These are phyloP conservation scores for Rehmannia glutinosa DNA, from an alignment of 257 asterid species.

Conservation along the genomic window DNA sequence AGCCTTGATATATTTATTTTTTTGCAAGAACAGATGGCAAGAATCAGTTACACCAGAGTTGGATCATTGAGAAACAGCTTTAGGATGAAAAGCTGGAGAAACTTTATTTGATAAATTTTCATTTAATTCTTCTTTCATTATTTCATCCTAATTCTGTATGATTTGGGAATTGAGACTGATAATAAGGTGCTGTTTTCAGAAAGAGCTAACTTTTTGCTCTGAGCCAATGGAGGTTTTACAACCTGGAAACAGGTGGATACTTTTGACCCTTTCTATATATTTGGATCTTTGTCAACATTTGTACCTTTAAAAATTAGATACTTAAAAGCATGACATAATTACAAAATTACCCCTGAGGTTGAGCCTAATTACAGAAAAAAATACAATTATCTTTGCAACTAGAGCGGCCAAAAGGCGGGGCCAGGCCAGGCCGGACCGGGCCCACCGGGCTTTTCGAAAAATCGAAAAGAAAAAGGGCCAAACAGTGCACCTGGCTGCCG, in stretches of 20 bases:
- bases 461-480: too few relatives aligned
- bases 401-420: too few relatives aligned
- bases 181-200: background rate
- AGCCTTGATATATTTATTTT: background rate
- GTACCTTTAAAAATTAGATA: too few relatives aligned
- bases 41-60: background rate
- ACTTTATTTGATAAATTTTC: background rate
- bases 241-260: constrained; percentile 28
- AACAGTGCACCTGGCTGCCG: too few relatives aligned
- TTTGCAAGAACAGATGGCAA: background rate
- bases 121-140: background rate
- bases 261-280: constrained; percentile 18
- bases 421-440: too few relatives aligned
- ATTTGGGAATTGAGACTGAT: background rate
- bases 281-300: constrained; percentile 26
- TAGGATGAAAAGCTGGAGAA: background rate
- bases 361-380: too few relatives aligned
- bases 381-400: too few relatives aligned
- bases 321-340: too few relatives aligned
- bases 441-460: too few relatives aligned
- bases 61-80: background rate
- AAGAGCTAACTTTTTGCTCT: too few relatives aligned
- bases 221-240: constrained; percentile 6
- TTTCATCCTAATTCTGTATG: background rate
- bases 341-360: too few relatives aligned